Percentiles rank a stretch among this genome's conserved stretches.
Conservation (phyloP, 345 rosid genomes). For the Bretschneidera sinensis region DNA sequence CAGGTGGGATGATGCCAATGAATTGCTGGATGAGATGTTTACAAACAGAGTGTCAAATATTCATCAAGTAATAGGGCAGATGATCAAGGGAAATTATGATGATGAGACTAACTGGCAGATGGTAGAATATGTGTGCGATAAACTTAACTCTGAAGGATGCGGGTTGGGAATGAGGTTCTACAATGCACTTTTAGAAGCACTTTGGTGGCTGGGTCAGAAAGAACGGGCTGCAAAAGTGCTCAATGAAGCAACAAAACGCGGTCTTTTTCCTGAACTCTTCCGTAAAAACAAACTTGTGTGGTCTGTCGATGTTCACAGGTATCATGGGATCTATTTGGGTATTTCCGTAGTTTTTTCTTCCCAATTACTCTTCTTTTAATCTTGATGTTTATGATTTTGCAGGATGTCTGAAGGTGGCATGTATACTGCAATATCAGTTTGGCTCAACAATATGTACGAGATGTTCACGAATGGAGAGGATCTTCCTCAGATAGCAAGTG, state of each 20-base stretch:
- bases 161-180: slow-evolving; percentile 86
- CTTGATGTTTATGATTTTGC: slow-evolving; percentile 25
- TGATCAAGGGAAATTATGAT: slow-evolving; percentile 91
- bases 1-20: slow-evolving; percentile 79
- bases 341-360: slow-evolving; percentile 14
- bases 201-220: slow-evolving; percentile 94
- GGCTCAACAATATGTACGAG: slow-evolving; percentile 60
- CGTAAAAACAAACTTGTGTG: slow-evolving; percentile 78
- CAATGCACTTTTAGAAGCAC: slow-evolving; percentile 85
- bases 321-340: slow-evolving; percentile 10
- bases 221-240: slow-evolving; percentile 87
- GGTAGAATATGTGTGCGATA: slow-evolving; percentile 84
- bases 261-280: slow-evolving; percentile 85
- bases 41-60: slow-evolving; percentile 64
- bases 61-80: slow-evolving; percentile 87
- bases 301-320: slow-evolving; percentile 94
- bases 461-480: slow-evolving; percentile 51
- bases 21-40: slow-evolving; percentile 76
- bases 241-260: slow-evolving; percentile 71
- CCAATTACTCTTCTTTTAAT: slow-evolving; percentile 15
- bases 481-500: slow-evolving; percentile 82
- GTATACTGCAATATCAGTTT: slow-evolving; percentile 66
- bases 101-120: slow-evolving; percentile 91
- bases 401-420: slow-evolving; percentile 95
- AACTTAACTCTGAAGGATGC: slow-evolving; percentile 83